Evolutionary conservation across 2,329 filamentous ascomycete genomes (phyloP), one percentile per base, ranked within the genome.

Genomic region (Eutypella sp.): DNA sequence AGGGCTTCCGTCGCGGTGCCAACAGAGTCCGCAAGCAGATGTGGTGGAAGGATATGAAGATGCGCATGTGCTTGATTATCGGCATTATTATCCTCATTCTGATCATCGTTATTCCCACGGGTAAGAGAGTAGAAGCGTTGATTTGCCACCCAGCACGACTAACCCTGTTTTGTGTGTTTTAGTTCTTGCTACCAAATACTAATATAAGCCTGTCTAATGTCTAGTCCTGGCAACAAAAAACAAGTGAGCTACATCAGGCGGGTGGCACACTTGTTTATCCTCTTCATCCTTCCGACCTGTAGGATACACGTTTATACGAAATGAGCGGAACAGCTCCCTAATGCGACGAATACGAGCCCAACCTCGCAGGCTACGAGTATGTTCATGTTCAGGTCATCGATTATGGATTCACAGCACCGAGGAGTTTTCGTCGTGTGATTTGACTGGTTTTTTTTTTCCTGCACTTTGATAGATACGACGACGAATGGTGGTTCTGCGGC

Each of bases 11-110:
- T 62, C 85, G 91, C 57, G 92, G 93, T 55, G 93, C 95, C 70
- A 99, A 97, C 77, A 79, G 89, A 61, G 92, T 99, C 59, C 84
- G 93, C 69, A 92, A 91, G 78, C 85, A 95, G 71, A 97, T 97
- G 92, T 97, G 92, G 92, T 97, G 91, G 92, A 97, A 97, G 81
- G 92, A 97, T 66, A 95, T 96, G 89, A 97, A 97, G 83, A 99
- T 99, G 93, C 85, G 93, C 69, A 93, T 96, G 78, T 97, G 92
- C 73, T 76, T 99, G 59, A 87, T 95, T 65, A 78, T 84, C 48
- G 93, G 91, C 62, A 87, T 99, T 70, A 86, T 97, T 67, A 80
- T 97, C 58, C 78, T 99, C 59, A 80, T 99, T 57, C 74, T 95
- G 58, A 81, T 99, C 68, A 97, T 99, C 67, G 93, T 99, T 64